These are phyloP conservation scores for Davidsoniella australis DNA, from an alignment of 2,329 filamentous ascomycete genomes.

Conservation along the genomic window DNA sequence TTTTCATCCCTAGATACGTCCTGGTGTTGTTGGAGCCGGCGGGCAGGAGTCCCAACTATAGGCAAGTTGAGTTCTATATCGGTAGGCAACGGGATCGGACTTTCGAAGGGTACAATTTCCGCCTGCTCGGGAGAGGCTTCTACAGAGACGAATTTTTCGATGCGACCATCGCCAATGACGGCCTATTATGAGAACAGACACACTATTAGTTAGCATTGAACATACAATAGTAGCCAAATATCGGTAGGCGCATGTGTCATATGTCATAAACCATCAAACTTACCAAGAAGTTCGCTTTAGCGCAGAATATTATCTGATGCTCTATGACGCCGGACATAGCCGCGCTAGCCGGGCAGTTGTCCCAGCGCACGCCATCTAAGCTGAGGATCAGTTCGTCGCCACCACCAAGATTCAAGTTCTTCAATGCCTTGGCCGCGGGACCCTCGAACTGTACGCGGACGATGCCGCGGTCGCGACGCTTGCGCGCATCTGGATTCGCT, in stretches of 20 bases:
- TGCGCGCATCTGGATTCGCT: conserved; percentile 67
- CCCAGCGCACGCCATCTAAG: conserved; percentile 53
- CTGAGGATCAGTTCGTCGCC: conserved; percentile 58
- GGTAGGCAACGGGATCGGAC: conserved; percentile 6
- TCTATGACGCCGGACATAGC: conserved; percentile 35
- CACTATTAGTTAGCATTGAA: neutral
- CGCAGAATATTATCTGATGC: conserved; percentile 40
- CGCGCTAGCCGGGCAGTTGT: conserved; percentile 30
- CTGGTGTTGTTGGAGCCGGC: neutral
- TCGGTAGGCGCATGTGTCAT: neutral
- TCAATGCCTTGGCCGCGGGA: conserved; percentile 50
- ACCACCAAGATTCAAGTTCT: conserved; percentile 51
- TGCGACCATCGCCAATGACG: conserved; percentile 5
- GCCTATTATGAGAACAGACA: neutral
- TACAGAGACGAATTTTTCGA: conserved; percentile 33
- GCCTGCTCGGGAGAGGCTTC: conserved; percentile 20
- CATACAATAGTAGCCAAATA: too few relatives aligned
- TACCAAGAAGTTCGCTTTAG: conserved; percentile 32
- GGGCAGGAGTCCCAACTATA: conserved; percentile 14
- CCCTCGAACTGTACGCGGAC: conserved; percentile 62
- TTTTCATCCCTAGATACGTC: conserved; percentile 8
- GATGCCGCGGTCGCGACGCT: conserved; percentile 62
- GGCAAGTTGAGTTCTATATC: conserved; percentile 7
- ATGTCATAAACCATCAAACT: neutral
- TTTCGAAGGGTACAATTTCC: conserved; percentile 15